These are phyloP conservation scores for Zanthoxylum bungeanum DNA, from an alignment of 345 rosid species.

Conservation along the genomic window DNA sequence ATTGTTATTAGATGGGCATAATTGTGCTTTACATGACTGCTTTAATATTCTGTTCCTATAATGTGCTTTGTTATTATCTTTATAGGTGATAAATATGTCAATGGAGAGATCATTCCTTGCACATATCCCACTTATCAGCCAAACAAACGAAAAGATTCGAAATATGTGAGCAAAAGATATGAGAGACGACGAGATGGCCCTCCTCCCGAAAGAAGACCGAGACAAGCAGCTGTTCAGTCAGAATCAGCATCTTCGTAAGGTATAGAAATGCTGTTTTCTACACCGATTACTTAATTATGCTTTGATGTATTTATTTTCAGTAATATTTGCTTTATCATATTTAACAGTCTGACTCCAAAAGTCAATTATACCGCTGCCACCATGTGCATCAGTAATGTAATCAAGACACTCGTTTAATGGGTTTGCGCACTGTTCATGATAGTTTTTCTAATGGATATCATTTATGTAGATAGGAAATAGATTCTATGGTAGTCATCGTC, in stretches of 20 bases:
- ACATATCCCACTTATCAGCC: slow-evolving; percentile 94
- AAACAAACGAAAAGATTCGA: slow-evolving; percentile 58
- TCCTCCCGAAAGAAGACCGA: slow-evolving; percentile 63
- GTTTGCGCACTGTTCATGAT: neutral
- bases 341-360: neutral
- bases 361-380: neutral
- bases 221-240: slow-evolving; percentile 43
- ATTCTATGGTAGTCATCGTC: neutral
- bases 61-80: neutral
- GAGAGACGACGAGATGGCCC: slow-evolving; percentile 89
- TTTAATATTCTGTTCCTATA: neutral
- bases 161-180: slow-evolving; percentile 61
- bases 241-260: slow-evolving; percentile 49
- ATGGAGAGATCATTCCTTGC: slow-evolving; percentile 92
- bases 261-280: neutral
- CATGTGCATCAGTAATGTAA: neutral
- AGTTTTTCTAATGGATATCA: neutral
- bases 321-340: neutral
- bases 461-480: neutral
- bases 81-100: slow-evolving; percentile 84
- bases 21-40: neutral
- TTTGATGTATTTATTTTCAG: neutral
- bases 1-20: neutral
- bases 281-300: neutral
- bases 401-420: neutral